phyloP scores from a whole-genome alignment of 2,329 filamentous ascomycete species.

The Diaporthe sp. region DNA sequence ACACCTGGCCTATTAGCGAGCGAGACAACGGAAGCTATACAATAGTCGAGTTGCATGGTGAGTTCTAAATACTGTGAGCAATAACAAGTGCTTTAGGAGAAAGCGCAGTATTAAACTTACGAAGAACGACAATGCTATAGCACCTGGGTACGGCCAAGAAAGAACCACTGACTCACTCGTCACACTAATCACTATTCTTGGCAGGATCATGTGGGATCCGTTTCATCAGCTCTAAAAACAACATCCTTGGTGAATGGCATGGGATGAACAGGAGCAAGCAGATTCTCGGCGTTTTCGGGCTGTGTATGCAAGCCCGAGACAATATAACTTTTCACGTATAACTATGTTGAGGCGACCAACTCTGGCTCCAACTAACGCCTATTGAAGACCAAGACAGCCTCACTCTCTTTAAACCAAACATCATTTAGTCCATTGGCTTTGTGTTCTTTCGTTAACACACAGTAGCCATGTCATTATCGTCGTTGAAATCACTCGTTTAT shows the following conservation, averaged over 20 bases:
- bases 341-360: neutral
- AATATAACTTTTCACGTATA: neutral
- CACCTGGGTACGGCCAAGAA: neutral
- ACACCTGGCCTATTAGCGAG: neutral
- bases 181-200: neutral
- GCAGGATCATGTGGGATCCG: neutral
- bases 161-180: neutral
- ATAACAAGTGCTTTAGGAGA: neutral
- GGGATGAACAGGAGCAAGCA: neutral
- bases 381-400: neutral
- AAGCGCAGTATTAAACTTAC: neutral
- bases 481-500: neutral
- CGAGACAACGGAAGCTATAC: neutral
- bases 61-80: neutral
- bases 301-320: neutral
- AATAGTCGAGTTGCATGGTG: neutral
- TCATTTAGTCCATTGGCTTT: neutral
- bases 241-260: neutral
- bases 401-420: neutral
- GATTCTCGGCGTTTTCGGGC: neutral
- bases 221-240: constrained; percentile 4
- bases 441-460: neutral
- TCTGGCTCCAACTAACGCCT: neutral
- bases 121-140: neutral
- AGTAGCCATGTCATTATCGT: neutral